Evolutionary conservation across 768 basidiomycete genomes (phyloP), one percentile per base, ranked within the genome.

Genomic region (Tricholoma matsutake): DNA sequence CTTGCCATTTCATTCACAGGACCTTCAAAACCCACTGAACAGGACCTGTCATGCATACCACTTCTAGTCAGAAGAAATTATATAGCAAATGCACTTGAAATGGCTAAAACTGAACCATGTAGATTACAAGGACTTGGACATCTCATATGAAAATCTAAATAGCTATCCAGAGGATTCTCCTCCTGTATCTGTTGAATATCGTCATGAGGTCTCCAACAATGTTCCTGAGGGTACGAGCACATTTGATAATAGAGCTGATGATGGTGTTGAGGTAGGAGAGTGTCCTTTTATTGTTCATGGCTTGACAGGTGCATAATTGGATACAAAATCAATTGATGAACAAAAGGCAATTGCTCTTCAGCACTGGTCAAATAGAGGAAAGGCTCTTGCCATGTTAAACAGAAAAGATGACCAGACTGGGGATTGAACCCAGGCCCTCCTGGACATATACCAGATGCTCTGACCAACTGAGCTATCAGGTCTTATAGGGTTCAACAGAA

Each of bases 211-310:
- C 37, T 56, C 58, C 7, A 70, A 72, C 47, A 65, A 71, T 7
- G 59, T 59, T n/a, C 60, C 68, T 9, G 70, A 71, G 29, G 68
- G 63, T 2, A 66, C 62, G 20, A 72, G 71, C 51, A 63, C 67
- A 1, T 51, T 67, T 62, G 73, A 78, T 32, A 57, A 59, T 18
- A 66, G 69, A 4, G 63, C 63, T 2, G 72, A 78, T 13, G 66
- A 70, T n/a, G 74, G 76, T 13, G 66, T 65, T 2, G 39, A 57
- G 13, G 60, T 63, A 7, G 78, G 77, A 0, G 52, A 61, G 1
- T 79, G 77, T 63, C 68, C 76, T 0, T 78, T 79, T 60, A 66
- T 68, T 11, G 77, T 79, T 3, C 75, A 79, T 69, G 74, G 74
- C 1, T 14, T 81, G 0, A 68, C 68, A 34, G 75, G 69, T 0